These are phyloP conservation scores for Penicillium psychrosexuale DNA, from an alignment of 2,329 filamentous ascomycete genomes.

Conservation along the genomic window DNA sequence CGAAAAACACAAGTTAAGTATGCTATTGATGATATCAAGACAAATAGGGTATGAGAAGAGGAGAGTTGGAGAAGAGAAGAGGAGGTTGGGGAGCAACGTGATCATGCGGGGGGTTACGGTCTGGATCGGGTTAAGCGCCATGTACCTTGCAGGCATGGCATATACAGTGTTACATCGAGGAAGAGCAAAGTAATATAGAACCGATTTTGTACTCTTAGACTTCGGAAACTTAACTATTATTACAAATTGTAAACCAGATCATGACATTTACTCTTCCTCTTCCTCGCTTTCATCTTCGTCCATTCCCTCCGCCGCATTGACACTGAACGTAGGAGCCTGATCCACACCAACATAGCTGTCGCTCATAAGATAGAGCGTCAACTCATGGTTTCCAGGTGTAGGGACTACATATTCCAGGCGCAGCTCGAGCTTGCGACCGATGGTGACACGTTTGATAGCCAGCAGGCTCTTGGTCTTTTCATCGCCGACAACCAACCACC, in stretches of 20 bases:
- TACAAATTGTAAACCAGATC: constrained; percentile 14
- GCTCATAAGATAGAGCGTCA: constrained; percentile 94
- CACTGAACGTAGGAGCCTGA: constrained; percentile 84
- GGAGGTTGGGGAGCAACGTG: constrained; percentile 4
- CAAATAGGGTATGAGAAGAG: neutral
- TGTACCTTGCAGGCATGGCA: neutral
- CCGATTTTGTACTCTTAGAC: constrained; percentile 14
- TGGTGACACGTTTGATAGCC: constrained; percentile 91
- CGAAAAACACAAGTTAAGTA: neutral
- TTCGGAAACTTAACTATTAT: constrained; percentile 17
- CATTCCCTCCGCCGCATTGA: constrained; percentile 86
- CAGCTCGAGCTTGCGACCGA: constrained; percentile 72
- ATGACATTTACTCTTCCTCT: constrained; percentile 55
- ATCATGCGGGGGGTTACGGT: constrained; percentile 1
- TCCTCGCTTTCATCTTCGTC: constrained; percentile 90
- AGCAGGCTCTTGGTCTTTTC: constrained; percentile 83
- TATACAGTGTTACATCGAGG: neutral
- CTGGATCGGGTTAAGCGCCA: constrained; percentile 4
- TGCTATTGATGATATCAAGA: neutral
- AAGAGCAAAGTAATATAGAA: constrained; percentile 6
- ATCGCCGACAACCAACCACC: constrained; percentile 96
- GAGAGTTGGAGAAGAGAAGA: neutral
- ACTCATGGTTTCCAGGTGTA: constrained; percentile 75
- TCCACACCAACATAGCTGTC: constrained; percentile 97
- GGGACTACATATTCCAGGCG: constrained; percentile 86